A percentile compares a stretch with the other conserved stretches of the same genome.
These are phyloP conservation scores for Cordyceps tenuipes DNA, from an alignment of 2,329 filamentous ascomycete genomes.

Conservation along the genomic window DNA sequence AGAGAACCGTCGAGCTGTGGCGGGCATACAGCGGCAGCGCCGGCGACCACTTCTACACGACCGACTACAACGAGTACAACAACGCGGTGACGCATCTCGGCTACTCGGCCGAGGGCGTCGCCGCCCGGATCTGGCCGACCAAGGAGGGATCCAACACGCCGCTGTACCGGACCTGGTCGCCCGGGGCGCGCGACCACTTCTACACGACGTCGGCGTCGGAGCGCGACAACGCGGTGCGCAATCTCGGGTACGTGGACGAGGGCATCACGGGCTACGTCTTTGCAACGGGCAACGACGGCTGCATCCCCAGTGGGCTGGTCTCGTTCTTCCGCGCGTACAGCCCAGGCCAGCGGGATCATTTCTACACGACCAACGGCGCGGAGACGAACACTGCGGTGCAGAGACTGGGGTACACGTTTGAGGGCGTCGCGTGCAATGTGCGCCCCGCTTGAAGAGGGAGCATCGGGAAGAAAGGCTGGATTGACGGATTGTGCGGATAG, in stretches of 20 bases:
- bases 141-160: no score
- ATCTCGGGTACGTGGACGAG: constrained; percentile 9
- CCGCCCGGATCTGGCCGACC: background rate
- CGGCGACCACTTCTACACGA: constrained; percentile 10
- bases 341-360: background rate
- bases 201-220: constrained; percentile 10
- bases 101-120: constrained; percentile 4
- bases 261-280: constrained; percentile 7
- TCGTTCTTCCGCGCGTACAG: constrained; percentile 4
- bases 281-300: background rate
- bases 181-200: constrained; percentile 5
- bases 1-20: background rate
- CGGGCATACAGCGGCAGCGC: constrained; percentile 8
- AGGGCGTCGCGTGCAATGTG: constrained; percentile 4
- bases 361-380: background rate
- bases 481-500: background rate
- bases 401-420: constrained; percentile 1
- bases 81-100: constrained; percentile 8
- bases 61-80: constrained; percentile 9
- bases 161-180: constrained; percentile 5
- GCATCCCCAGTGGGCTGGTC: no score
- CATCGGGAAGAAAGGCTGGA: no score
- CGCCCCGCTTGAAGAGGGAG: background rate
- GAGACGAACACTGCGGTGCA: constrained; percentile 10
- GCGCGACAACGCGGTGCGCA: constrained; percentile 8